Evolutionary conservation across 495 filamentous ascomycete genomes (phyloP).

Genomic region (Daldinia loculata): DNA sequence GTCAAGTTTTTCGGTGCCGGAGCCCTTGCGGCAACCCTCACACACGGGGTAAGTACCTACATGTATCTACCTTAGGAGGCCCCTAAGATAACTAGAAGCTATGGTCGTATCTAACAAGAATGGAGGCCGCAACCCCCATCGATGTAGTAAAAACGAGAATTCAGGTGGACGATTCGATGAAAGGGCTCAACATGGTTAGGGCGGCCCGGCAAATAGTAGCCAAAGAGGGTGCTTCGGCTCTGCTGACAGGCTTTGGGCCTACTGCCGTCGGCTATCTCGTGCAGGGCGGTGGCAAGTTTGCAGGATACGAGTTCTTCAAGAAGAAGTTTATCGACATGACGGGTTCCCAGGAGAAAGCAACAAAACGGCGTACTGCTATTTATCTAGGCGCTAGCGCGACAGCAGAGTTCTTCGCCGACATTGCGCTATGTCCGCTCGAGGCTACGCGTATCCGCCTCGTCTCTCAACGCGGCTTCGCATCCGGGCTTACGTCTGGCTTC

Average conservation of each 20-base stretch:
- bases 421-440: constrained; percentile 79
- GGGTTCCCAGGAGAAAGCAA: constrained; percentile 68
- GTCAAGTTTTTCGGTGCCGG: constrained; percentile 83
- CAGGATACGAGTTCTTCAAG: constrained; percentile 84
- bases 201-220: constrained; percentile 73
- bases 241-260: constrained; percentile 77
- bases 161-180: constrained; percentile 77
- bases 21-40: constrained; percentile 84
- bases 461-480: constrained; percentile 74
- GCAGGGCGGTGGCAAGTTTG: constrained; percentile 81
- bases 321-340: constrained; percentile 75
- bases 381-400: constrained; percentile 76
- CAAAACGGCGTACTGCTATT: constrained; percentile 74
- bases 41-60: constrained; percentile 81
- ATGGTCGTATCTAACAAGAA: not conserved
- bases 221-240: constrained; percentile 75
- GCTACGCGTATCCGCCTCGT: constrained; percentile 81
- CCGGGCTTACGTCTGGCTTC: constrained; percentile 71
- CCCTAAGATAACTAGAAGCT: constrained; percentile 58
- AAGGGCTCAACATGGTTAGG: constrained; percentile 76
- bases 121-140: constrained; percentile 58
- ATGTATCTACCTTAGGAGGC: no score
- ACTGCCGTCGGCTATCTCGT: constrained; percentile 80
- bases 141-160: constrained; percentile 76
- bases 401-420: constrained; percentile 81